Base-by-base conservation (phyloP, 2,329 filamentous ascomycete genomes). In the Cryphonectria radicalis region DNA sequence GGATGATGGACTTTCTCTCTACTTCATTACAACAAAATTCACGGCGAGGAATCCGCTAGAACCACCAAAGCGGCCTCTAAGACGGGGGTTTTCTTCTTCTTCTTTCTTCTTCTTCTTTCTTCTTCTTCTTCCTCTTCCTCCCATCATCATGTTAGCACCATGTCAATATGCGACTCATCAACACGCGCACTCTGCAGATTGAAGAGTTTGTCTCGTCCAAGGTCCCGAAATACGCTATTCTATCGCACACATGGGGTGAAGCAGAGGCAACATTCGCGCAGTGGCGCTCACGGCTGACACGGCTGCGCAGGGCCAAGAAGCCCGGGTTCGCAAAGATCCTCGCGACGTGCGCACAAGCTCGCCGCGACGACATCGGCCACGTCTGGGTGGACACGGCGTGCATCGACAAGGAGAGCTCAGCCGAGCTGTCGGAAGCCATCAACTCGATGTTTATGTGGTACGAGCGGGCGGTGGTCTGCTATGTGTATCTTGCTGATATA, bases 301-400 rank as follows among this genome's bases (percentile, higher is more conserved):
- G 63, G 69, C 74, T 68, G 55, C 77, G 73, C 73, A 71, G 70
- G 28, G 71, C 69, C 76, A 73, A 74, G 19, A 76, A 78, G 71
- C 25, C 74, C 0, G 80, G 80, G 0, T 82, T 78, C 64, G n/a
- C 68, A 57, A 82, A 82, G 72, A 78, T 82, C 59, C 22, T 76
- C 0, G 76, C 73, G 0, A 77, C 79, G 0, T 81, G 80, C 65
- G 68, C 73, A 11, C 79, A 77, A 10, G 79, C 79, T 0, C 63
- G 62, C 0, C 69, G 60, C 0, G 78, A 81, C 46, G 74, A 75
- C 0, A 43, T 77, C 4, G 62, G 66, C 3, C 81, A 78, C 32
- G 72, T 80, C 13, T 82, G 80, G 80, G 77, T 79, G n/a, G 80
- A 81, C 68, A 81, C 80, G 1, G 78, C 77, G 53, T 82, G 81